Conservation (phyloP, 208 protist genomes). For the Crithidia sp. region DNA sequence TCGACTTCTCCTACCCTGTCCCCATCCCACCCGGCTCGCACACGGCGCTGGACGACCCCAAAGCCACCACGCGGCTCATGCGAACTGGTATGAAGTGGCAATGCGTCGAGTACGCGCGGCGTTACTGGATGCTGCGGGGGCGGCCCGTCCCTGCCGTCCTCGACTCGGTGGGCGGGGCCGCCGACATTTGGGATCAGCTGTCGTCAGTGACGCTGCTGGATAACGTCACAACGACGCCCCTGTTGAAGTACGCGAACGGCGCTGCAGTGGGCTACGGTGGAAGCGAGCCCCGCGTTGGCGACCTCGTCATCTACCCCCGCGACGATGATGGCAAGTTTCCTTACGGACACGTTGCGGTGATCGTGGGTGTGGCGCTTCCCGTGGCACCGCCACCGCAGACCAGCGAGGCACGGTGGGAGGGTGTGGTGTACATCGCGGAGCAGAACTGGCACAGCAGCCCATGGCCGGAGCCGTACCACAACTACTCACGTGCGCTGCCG, state of each 20-base stretch:
- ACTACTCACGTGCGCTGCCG: slow-evolving; percentile 51
- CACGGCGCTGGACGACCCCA: not conserved
- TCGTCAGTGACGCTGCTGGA: slow-evolving; percentile 39
- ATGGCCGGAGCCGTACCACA: slow-evolving; percentile 75
- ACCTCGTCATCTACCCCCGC: slow-evolving; percentile 78
- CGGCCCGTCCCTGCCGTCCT: slow-evolving; percentile 56
- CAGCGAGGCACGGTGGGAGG: not conserved
- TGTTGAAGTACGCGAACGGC: slow-evolving; percentile 59
- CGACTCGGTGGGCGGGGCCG: slow-evolving; percentile 58
- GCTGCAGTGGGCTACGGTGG: slow-evolving; percentile 20
- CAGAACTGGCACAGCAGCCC: slow-evolving; percentile 82
- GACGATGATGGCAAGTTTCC: slow-evolving; percentile 44
- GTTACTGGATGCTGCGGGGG: slow-evolving; percentile 86
- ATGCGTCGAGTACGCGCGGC: slow-evolving; percentile 88
- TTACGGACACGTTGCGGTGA: slow-evolving; percentile 80
- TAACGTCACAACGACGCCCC: slow-evolving; percentile 33
- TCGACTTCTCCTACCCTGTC: slow-evolving; percentile 29
- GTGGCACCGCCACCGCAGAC: not conserved
- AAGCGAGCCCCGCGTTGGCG: slow-evolving; percentile 43
- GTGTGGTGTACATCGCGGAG: slow-evolving; percentile 65
- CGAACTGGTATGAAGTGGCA: slow-evolving; percentile 82
- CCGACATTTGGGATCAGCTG: slow-evolving; percentile 74
- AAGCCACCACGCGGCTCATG: slow-evolving; percentile 20
- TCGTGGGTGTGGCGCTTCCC: slow-evolving; percentile 49
- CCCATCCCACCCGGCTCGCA: slow-evolving; percentile 5